Base-by-base conservation (phyloP, 139 green algal species). In the Parachlorella kessleri region DNA sequence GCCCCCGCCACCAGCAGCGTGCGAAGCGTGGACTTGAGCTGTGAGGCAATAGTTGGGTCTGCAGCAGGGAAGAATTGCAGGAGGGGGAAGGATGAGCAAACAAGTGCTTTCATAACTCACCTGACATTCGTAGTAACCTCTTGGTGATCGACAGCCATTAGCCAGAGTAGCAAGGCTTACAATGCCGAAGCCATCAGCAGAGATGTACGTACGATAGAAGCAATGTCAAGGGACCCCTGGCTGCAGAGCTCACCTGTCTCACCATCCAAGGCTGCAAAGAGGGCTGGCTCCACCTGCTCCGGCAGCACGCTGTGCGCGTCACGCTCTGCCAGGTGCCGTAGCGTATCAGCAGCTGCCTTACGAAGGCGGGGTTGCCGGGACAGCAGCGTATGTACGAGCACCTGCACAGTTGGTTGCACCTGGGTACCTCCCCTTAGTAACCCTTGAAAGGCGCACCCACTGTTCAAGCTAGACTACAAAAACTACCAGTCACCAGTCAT, bases 241-340 rank as follows among this genome's bases (percentile, higher is more conserved):
- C n/a, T 33, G 28, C 28, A 35, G 3, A 39, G 28, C 64, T 18
- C 32, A 80, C 88, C 84, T 3, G 78, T 88, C 82, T 98, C 95
- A 0, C 55, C 73, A 72, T 98, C 94, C 28, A 98, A 83, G 3
- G 95, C 92, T 2, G 83, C 84, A n/a, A 98, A 91, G 54, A 98
- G 83, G n/a, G 82, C 24, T 5, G 83, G 70, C 74, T 97, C 94
- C 2, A 98, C 80, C 1, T 72, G 72, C 68, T 88, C 70, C 7
- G 79, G 59, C 59, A 85, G 68, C 36, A 96, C 64, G 9, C 78
- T 79, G 1, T 36, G 42, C 4, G 91, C 74, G 39, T 98, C 92
- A 1, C 88, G 83, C 75, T 98, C 94, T 10, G 90, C 91, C 73
- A 98, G 83, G 75, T 99, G 95, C 33, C 91, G 89, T 76, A 98